Conservation (phyloP, 768 basidiomycete species). For the Auriscalpium orientale region DNA sequence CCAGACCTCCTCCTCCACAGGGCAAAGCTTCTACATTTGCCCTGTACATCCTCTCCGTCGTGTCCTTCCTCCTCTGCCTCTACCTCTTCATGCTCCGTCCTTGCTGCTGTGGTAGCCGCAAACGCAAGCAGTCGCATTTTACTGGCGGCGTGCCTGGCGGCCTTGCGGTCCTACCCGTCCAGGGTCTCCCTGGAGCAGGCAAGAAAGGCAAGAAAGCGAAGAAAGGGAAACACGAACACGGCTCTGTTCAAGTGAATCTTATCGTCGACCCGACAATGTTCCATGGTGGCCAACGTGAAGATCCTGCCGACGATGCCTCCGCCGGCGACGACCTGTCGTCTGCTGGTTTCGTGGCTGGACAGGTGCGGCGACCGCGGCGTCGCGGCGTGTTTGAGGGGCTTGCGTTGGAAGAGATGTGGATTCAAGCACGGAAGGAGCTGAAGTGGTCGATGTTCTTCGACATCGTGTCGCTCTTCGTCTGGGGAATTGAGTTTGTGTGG, state of each 20-base stretch:
- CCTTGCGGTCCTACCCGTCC: conserved; percentile 60
- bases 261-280: conserved; percentile 65
- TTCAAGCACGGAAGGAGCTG: conserved; percentile 41
- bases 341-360: conserved; percentile 19
- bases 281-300: conserved; percentile 21
- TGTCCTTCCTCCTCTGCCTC: conserved; percentile 43
- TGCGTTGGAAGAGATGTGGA: conserved; percentile 60
- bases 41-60: conserved; percentile 48
- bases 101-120: conserved; percentile 39
- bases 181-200: conserved; percentile 39
- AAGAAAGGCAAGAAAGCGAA: conserved; percentile 35
- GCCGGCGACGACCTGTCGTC: conserved; percentile 28
- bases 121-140: conserved; percentile 19
- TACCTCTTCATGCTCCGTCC: conserved; percentile 54
- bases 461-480: conserved; percentile 37
- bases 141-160: conserved; percentile 25
- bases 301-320: conserved; percentile 25
- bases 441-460: conserved; percentile 49
- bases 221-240: conserved; percentile 23
- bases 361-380: conserved; percentile 33
- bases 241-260: conserved; percentile 63
- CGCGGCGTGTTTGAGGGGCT: conserved; percentile 50
- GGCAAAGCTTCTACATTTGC: conserved; percentile 46
- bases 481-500: conserved; percentile 53
- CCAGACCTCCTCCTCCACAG: conserved; percentile 44